Evolutionary conservation across 1,284 basidiomycete genomes (phyloP), one percentile per base, ranked within the genome.

Genomic region (Ustilago loliicola): DNA sequence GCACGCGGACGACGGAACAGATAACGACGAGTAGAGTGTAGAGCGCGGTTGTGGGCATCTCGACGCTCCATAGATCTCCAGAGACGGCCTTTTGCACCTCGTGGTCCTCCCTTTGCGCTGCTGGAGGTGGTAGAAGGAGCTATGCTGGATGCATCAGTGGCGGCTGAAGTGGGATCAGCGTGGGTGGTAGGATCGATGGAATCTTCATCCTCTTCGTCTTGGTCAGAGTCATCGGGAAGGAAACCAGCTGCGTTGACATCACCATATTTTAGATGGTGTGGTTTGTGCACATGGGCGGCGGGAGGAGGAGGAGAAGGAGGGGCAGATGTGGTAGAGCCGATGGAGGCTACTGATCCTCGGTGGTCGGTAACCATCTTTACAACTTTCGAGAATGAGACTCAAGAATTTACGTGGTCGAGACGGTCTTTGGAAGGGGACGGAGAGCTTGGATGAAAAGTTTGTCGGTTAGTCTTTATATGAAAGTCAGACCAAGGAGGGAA

Each of bases 231-330:
- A 3, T 74, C 66, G 4, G 79, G 80, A 1, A 48, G 53, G 61
- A 73, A 81, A 6, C 77, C 78, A 29, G 66, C 21, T n/a, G 72
- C 65, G 48, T 52, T 27, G 45, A 82, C 67, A 21, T 80, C 29
- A 21, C 81, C 81, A 51, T 77, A 82, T 47, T 81, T 80, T 48
- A 81, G 54, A 56, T 82, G 81, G 34, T 82, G 81, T 9, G 81
- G 47, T 51, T 64, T 59, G 42, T 77, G 75, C 6, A 42, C 51
- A 7, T 63, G 57, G 10, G 52, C 38, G 5, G 30, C 32, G 15
- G 52, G 15, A 15, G 27, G 11, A 30, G 29, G 7, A 27, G 48
- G 9, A 1, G 23, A 17, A 17, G 40, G 8, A 27, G 54, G 2
- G 23, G 58, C 27, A 10, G 47, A 32, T n/a, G 34, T 23, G n/a